These are phyloP conservation scores for Murraya paniculata DNA, from an alignment of 345 rosid genomes.

Conservation along the genomic window DNA sequence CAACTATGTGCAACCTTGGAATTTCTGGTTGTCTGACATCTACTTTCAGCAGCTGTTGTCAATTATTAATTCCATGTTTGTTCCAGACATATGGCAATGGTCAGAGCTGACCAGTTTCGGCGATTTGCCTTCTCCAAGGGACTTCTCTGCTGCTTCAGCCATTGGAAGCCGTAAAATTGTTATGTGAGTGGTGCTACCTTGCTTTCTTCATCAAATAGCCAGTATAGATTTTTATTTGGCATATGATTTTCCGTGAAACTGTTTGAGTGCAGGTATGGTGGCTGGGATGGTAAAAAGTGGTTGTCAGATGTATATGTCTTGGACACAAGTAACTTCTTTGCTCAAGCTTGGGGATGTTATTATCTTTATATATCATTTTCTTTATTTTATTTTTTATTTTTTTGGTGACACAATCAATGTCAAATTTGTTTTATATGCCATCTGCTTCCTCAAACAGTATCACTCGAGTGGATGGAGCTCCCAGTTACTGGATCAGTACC, in stretches of 20 bases:
- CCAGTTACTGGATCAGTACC: constrained; percentile 77
- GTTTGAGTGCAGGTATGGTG: constrained; percentile 75
- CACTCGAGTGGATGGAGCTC: constrained; percentile 96
- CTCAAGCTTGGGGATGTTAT: constrained; percentile 13
- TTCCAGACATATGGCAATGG: constrained; percentile 99
- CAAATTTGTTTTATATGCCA: background rate
- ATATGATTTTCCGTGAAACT: background rate
- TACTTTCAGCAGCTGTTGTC: constrained; percentile 1
- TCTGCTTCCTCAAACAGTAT: constrained; percentile 49
- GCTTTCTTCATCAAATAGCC: constrained; percentile 6
- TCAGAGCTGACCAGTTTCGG: constrained; percentile 91
- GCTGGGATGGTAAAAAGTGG: constrained; percentile 99
- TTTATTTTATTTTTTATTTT: background rate
- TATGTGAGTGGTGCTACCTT: constrained; percentile 47
- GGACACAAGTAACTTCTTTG: constrained; percentile 74
- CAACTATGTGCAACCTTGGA: background rate
- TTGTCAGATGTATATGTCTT: constrained; percentile 89
- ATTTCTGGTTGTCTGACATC: background rate
- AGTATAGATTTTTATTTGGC: background rate
- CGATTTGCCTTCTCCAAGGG: constrained; percentile 89
- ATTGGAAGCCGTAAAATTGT: constrained; percentile 85
- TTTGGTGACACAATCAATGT: constrained; percentile 8
- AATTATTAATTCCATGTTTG: constrained; percentile 11
- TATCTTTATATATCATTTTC: background rate
- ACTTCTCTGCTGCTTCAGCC: constrained; percentile 87